A percentile compares a stretch with the other conserved stretches of the same genome.
Conservation (phyloP, 805 yeast genomes). For the Isabelozyma gotoi region DNA sequence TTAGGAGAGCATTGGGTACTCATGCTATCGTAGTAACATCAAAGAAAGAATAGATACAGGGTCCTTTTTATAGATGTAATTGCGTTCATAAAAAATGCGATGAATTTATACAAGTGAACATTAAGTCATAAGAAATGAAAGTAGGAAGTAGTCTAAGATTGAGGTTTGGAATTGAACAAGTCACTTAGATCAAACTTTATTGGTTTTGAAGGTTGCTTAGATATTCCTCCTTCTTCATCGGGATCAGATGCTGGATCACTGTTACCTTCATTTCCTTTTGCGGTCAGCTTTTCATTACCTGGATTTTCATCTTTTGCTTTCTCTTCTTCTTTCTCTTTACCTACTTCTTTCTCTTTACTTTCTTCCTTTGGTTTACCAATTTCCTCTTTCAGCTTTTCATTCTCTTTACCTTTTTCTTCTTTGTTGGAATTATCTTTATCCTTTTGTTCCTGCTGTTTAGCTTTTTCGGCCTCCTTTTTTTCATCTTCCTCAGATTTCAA, state of each 20-base stretch:
- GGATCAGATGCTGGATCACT: not conserved
- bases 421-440: not conserved
- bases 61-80: no score
- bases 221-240: not conserved
- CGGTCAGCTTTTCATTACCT: not conserved
- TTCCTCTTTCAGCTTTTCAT: not conserved
- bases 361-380: not conserved
- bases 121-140: not conserved
- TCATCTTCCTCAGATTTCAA: not conserved
- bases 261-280: not conserved
- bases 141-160: not conserved
- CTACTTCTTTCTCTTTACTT: not conserved
- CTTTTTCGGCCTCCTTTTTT: not conserved
- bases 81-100: no score
- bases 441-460: not conserved
- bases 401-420: not conserved
- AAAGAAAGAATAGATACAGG: constrained; percentile 8
- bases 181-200: not conserved
- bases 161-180: not conserved
- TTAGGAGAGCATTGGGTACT: constrained; percentile 24
- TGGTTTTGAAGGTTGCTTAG: not conserved
- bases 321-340: not conserved
- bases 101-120: not conserved
- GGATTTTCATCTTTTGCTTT: not conserved
- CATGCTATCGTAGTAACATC: constrained; percentile 17